Evolutionary conservation across 768 basidiomycete genomes (phyloP).

Genomic region (Lentinula boryana): DNA sequence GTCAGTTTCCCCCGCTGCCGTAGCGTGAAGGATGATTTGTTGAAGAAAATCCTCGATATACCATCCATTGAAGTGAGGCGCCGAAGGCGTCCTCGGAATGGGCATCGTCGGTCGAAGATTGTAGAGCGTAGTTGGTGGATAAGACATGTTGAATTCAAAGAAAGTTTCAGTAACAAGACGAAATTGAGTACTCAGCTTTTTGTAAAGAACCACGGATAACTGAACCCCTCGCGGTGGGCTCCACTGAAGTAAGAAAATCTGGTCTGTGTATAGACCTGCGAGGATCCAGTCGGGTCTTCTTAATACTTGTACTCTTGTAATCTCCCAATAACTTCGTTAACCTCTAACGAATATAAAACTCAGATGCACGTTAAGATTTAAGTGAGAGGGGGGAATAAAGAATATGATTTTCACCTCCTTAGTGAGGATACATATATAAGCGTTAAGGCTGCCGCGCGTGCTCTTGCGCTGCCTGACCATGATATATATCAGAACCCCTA

Average conservation of each 20-base stretch:
- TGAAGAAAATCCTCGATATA: neutral
- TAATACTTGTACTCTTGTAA: neutral
- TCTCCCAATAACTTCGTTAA: neutral
- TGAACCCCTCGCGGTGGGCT: conserved; percentile 4
- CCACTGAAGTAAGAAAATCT: neutral
- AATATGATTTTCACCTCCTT: neutral
- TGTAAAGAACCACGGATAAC: neutral
- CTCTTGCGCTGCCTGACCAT: neutral
- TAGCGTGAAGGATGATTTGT: neutral
- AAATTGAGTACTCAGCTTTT: neutral
- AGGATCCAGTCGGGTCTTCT: neutral
- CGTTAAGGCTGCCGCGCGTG: neutral
- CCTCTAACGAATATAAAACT: neutral
- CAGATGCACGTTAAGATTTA: neutral
- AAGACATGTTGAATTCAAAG: neutral
- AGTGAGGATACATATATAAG: no score
- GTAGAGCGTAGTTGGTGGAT: neutral
- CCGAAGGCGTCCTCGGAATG: neutral
- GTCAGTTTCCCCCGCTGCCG: neutral
- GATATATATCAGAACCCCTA: neutral
- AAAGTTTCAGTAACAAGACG: neutral
- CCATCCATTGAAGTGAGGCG: conserved; percentile 1
- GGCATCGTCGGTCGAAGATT: conserved; percentile 1
- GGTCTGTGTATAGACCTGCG: neutral
- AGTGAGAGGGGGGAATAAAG: neutral